Evolutionary conservation across 2,329 filamentous ascomycete species (phyloP).

Genomic region (Cordyceps farinosa): DNA sequence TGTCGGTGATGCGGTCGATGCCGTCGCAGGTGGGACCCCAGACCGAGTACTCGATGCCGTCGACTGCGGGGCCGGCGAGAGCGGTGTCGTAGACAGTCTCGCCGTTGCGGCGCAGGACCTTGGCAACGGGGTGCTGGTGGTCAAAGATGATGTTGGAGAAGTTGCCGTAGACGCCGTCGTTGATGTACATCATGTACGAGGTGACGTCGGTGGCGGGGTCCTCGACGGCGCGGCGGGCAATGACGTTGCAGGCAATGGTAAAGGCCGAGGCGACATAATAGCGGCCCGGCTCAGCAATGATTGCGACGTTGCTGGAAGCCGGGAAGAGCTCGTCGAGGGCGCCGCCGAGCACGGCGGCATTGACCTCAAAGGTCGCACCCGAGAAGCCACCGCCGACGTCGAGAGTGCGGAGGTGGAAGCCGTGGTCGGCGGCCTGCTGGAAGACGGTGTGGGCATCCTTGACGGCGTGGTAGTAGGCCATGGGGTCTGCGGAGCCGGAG

Average conservation of each 20-base stretch:
- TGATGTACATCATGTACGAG: slow-evolving; percentile 95
- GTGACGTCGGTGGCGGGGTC: slow-evolving; percentile 62
- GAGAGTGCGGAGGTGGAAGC: slow-evolving; percentile 78
- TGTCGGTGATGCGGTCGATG: slow-evolving; percentile 88
- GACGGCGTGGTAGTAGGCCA: slow-evolving; percentile 86
- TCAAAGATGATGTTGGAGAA: slow-evolving; percentile 99
- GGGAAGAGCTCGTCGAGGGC: slow-evolving; percentile 90
- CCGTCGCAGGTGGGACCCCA: slow-evolving; percentile 98
- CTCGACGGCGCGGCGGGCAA: slow-evolving; percentile 84
- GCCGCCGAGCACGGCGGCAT: slow-evolving; percentile 74
- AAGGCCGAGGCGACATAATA: slow-evolving; percentile 95
- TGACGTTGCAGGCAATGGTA: slow-evolving; percentile 92
- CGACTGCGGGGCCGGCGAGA: slow-evolving; percentile 45
- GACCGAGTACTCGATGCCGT: slow-evolving; percentile 80
- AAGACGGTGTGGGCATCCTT: slow-evolving; percentile 86
- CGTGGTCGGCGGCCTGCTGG: slow-evolving; percentile 72
- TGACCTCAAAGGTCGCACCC: slow-evolving; percentile 84
- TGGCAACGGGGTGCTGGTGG: slow-evolving; percentile 86
- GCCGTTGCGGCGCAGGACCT: slow-evolving; percentile 65
- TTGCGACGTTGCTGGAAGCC: slow-evolving; percentile 61
- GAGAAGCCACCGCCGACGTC: slow-evolving; percentile 95
- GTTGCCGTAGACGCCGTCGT: slow-evolving; percentile 97
- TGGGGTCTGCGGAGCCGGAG: slow-evolving; percentile 91
- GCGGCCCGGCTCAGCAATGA: slow-evolving; percentile 94
- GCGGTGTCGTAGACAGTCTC: slow-evolving; percentile 56